Percentiles rank a stretch among this genome's conserved stretches.
Evolutionary conservation across 305 asterid species (phyloP).

Genomic region (Vinca major): DNA sequence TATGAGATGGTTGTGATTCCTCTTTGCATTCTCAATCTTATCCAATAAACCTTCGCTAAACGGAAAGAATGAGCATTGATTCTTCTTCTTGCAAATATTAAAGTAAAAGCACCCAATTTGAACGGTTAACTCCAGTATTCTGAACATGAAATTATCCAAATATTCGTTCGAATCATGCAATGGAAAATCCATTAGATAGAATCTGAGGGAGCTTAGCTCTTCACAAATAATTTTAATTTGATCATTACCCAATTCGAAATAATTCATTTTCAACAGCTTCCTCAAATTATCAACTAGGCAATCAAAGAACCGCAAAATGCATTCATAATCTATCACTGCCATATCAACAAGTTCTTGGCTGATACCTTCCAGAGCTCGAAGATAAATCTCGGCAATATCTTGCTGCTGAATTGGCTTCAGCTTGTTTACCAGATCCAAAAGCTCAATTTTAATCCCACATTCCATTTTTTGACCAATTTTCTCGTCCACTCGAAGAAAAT

Average conservation of each 20-base stretch:
- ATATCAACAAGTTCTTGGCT: no score
- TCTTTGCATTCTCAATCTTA: neutral
- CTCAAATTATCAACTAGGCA: neutral
- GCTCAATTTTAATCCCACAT: neutral
- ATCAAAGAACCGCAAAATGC: neutral
- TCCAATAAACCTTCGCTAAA: neutral
- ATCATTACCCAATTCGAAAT: neutral
- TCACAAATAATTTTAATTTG: neutral
- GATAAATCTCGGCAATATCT: neutral
- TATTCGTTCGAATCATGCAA: neutral
- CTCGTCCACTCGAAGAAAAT: neutral
- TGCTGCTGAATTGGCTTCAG: neutral
- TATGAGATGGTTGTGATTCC: neutral
- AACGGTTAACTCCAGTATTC: neutral
- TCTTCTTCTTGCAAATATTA: neutral
- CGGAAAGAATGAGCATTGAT: neutral
- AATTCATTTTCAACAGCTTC: neutral
- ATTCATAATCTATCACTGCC: no score
- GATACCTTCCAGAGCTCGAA: no score
- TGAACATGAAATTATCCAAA: slow-evolving; percentile 1
- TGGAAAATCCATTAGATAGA: neutral
- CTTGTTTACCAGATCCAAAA: neutral
- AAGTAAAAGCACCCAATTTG: neutral
- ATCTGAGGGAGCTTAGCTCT: neutral
- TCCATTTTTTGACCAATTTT: neutral